phyloP scores from a whole-genome alignment of 106 monocot species.

The Allium fistulosum region DNA sequence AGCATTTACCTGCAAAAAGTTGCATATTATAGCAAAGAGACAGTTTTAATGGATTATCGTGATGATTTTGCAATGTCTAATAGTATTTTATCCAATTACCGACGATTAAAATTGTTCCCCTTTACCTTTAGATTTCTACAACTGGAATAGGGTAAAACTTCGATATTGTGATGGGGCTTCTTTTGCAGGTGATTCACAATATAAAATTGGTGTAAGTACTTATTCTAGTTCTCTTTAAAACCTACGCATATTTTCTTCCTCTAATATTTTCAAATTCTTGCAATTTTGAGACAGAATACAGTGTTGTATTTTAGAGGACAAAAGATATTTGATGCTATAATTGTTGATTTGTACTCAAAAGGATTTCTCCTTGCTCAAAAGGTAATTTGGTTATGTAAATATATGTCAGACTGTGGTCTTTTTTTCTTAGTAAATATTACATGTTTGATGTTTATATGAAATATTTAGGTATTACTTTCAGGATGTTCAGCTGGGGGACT shows the following conservation, averaged over 20 bases:
- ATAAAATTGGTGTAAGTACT: conserved; percentile 39
- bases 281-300: conserved; percentile 24
- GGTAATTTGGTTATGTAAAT: conserved; percentile 16
- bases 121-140: conserved; percentile 59
- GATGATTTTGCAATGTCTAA: too few relatives aligned
- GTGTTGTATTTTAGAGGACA: conserved; percentile 75
- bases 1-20: too few relatives aligned
- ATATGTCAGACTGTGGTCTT: too few relatives aligned
- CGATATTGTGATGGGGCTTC: conserved; percentile 93
- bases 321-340: conserved; percentile 73
- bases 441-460: too few relatives aligned
- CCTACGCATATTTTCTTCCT: too few relatives aligned
- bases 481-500: conserved; percentile 96
- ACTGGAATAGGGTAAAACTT: conserved; percentile 88
- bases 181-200: conserved; percentile 70
- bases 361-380: conserved; percentile 55
- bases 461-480: conserved; percentile 69
- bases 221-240: neutral
- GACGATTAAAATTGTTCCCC: neutral
- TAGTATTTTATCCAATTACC: neutral
- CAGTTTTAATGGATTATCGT: too few relatives aligned
- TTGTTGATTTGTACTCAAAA: conserved; percentile 60
- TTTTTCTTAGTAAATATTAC: too few relatives aligned
- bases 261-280: too few relatives aligned
- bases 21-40: too few relatives aligned